phyloP scores from a whole-genome alignment of 495 filamentous ascomycete species.

The Lasiosphaeria ovina region DNA sequence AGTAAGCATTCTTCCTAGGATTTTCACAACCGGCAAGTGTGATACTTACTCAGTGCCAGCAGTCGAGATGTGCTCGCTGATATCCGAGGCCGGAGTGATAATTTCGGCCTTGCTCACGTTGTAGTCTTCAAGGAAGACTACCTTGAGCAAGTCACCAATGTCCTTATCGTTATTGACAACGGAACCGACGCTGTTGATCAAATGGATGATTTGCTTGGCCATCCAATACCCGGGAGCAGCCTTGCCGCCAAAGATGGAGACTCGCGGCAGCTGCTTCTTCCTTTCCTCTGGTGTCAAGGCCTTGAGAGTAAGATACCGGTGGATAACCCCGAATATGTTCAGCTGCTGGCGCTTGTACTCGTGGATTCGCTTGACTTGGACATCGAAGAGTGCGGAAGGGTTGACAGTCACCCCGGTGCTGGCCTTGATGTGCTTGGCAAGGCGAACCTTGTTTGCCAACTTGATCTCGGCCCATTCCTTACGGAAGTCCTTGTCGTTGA shows the following conservation, averaged over 20 bases:
- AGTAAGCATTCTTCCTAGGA: neutral
- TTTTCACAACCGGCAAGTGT: neutral
- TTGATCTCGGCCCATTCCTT: slow-evolving; percentile 92
- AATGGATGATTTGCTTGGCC: slow-evolving; percentile 97
- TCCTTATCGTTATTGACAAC: slow-evolving; percentile 91
- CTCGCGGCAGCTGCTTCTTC: slow-evolving; percentile 86
- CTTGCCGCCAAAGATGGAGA: slow-evolving; percentile 97
- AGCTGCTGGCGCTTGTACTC: slow-evolving; percentile 99
- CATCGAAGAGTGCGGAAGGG: slow-evolving; percentile 85
- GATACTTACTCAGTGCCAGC: slow-evolving; percentile 80
- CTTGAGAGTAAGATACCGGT: slow-evolving; percentile 90
- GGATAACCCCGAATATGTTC: slow-evolving; percentile 97
- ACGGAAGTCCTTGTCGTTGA: slow-evolving; percentile 84
- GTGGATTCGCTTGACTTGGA: slow-evolving; percentile 98
- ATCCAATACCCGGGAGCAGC: slow-evolving; percentile 99
- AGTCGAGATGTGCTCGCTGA: slow-evolving; percentile 98
- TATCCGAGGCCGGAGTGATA: slow-evolving; percentile 88
- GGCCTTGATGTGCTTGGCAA: slow-evolving; percentile 86
- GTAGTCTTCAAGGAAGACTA: slow-evolving; percentile 96
- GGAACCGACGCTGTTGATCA: slow-evolving; percentile 88
- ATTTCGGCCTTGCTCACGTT: slow-evolving; percentile 99
- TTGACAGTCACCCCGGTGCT: slow-evolving; percentile 78
- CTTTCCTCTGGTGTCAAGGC: slow-evolving; percentile 75
- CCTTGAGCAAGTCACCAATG: slow-evolving; percentile 91
- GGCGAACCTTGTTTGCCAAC: slow-evolving; percentile 63